Evolutionary conservation across 2,329 filamentous ascomycete species (phyloP).

Genomic region (Scortechinia acanthostroma): DNA sequence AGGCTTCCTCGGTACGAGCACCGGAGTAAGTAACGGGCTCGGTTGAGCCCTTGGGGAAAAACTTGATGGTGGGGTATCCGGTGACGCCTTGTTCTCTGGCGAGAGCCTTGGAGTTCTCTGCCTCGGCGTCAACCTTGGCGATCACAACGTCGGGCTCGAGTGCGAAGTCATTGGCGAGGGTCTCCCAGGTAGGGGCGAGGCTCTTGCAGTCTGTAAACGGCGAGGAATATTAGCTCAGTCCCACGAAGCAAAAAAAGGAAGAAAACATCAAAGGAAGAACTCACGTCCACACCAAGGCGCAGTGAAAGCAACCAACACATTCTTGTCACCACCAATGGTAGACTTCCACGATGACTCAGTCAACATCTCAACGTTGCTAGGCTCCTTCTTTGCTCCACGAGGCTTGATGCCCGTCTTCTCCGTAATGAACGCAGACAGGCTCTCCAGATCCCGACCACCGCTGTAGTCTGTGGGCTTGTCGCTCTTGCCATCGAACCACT

Average conservation of each 20-base stretch:
- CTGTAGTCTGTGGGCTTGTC: constrained; percentile 79
- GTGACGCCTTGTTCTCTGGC: constrained; percentile 71
- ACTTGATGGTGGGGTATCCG: constrained; percentile 96
- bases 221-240: neutral
- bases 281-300: constrained; percentile 97
- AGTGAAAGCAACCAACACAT: constrained; percentile 92
- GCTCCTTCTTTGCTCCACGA: constrained; percentile 67
- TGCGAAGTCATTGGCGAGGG: constrained; percentile 73
- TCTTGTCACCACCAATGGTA: constrained; percentile 74
- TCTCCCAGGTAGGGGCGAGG: constrained; percentile 85
- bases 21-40: constrained; percentile 67
- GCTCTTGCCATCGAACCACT: constrained; percentile 95
- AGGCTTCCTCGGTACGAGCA: constrained; percentile 68
- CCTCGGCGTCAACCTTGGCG: constrained; percentile 92
- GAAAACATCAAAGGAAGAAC: constrained; percentile 28
- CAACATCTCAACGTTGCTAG: constrained; percentile 73
- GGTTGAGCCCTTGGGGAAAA: constrained; percentile 79
- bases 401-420: constrained; percentile 82
- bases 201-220: constrained; percentile 77
- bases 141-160: constrained; percentile 74
- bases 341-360: constrained; percentile 73
- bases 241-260: too few species aligned
- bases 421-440: constrained; percentile 70
- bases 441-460: constrained; percentile 80
- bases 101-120: constrained; percentile 73